Percentiles rank a stretch among this genome's conserved stretches.
phyloP scores from a whole-genome alignment of 768 basidiomycete genomes.

The Russula lepida region DNA sequence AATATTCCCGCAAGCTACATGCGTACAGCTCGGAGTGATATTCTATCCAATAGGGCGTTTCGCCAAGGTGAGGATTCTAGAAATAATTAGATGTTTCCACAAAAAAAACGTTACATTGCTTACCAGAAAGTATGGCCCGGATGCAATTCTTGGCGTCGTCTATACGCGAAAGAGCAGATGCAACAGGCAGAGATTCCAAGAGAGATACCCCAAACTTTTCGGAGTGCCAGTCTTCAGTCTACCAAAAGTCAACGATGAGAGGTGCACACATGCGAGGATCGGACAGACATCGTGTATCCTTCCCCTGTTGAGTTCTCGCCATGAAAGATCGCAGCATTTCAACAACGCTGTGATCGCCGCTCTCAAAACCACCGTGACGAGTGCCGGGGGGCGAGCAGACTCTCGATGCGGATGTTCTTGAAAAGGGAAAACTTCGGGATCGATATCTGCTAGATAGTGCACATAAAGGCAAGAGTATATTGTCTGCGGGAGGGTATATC shows the following conservation, averaged over 20 bases:
- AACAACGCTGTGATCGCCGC: conserved; percentile 58
- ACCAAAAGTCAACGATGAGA: conserved; percentile 20
- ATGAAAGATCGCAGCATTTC: conserved; percentile 76
- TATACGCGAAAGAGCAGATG: conserved; percentile 43
- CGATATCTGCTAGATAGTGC: conserved; percentile 53
- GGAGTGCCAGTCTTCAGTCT: conserved; percentile 86
- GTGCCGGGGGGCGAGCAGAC: conserved; percentile 45
- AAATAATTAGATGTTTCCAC: neutral
- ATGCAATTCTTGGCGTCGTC: conserved; percentile 62
- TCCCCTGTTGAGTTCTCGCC: conserved; percentile 73
- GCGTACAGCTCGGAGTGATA: conserved; percentile 18
- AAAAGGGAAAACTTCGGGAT: conserved; percentile 41
- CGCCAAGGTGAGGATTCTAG: conserved; percentile 17
- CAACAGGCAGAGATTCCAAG: conserved; percentile 52
- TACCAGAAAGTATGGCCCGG: conserved; percentile 20
- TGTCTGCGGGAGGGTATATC: conserved; percentile 79
- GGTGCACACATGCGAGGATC: conserved; percentile 2
- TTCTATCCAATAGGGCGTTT: conserved; percentile 13
- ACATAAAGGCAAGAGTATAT: conserved; percentile 73
- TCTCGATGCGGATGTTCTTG: conserved; percentile 28
- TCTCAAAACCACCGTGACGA: conserved; percentile 61
- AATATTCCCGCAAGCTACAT: neutral
- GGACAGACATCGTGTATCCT: conserved; percentile 61
- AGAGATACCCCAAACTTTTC: conserved; percentile 81
- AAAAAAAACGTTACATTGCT: neutral